Evolutionary conservation across 2,329 filamentous ascomycete genomes (phyloP), one percentile per base, ranked within the genome.

Genomic region (Cryphonectria radicalis): DNA sequence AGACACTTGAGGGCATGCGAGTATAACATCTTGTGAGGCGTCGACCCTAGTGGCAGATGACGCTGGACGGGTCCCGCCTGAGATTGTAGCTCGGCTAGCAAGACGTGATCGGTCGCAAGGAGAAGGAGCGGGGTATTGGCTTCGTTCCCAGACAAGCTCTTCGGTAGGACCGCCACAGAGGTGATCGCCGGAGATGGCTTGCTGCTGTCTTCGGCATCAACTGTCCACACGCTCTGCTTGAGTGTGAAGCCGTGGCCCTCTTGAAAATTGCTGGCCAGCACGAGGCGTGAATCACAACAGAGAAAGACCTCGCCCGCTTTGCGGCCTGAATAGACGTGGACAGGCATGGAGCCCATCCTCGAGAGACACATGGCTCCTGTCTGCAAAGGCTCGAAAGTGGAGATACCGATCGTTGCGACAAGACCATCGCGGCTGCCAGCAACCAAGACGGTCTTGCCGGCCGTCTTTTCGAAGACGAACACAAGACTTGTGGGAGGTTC

Each of bases 391-490:
- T 76, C 14, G 71, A 71, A 5, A 22, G 75, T 75, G 37, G 64
- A 63, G 4, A 77, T 67, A 14, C 70, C 62, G 22, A 87, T 68
- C 0, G 81, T 86, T 40, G 87, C 76, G 1, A 89, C 77, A 50
- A 87, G 82, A 1, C 88, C 88, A 70, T 84, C 85, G 67, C 86
- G 82, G 37, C 86, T 88, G 11, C 88, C 88, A 11, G 82, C 76
- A 5, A 84, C 76, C 1, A 88, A 66, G 19, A 80, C 76, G 0
- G 78, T 75, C 8, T 75, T 76, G 17, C 77, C 72, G 1, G 67
- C 59, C 3, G 73, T 74, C 67, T 81, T 77, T 2, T 63, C 67
- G n/a, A 76, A 75, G 10, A 82, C 74, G 57, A 76, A 72, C 42
- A 80, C 79, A 50, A 88, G 80, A 68, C 84, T 87, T 11, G 84